phyloP scores from a whole-genome alignment of 352 stramenopile genomes.

The Thalassiosira ordinaria region DNA sequence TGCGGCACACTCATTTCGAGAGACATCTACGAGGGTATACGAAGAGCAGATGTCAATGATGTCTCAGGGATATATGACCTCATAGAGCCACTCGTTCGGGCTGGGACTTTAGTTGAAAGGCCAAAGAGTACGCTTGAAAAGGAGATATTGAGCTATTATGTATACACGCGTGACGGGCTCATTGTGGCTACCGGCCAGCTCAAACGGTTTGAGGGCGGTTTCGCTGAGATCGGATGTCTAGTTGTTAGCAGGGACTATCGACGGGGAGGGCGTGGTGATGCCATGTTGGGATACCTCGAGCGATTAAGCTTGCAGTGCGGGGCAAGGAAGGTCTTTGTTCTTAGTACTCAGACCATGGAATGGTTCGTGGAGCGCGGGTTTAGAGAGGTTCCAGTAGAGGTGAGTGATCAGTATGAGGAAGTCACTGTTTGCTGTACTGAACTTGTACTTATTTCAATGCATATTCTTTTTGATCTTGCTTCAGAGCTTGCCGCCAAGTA shows the following conservation, averaged over 20 bases:
- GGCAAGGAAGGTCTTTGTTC: too few relatives aligned
- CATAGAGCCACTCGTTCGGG: conserved; percentile 79
- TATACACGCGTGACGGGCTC: conserved; percentile 82
- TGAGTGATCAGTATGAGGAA: too few relatives aligned
- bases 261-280: conserved; percentile 75
- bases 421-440: too few relatives aligned
- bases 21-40: conserved; percentile 96
- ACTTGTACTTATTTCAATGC: too few relatives aligned
- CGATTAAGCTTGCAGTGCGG: too few relatives aligned
- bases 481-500: too few relatives aligned
- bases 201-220: conserved; percentile 82
- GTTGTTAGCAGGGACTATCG: conserved; percentile 82
- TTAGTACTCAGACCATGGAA: too few relatives aligned
- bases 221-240: conserved; percentile 86
- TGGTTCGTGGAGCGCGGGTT: too few relatives aligned
- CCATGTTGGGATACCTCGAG: conserved; percentile 86
- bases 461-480: too few relatives aligned
- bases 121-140: conserved; percentile 76
- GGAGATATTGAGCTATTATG: conserved; percentile 84
- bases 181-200: conserved; percentile 84
- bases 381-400: too few relatives aligned
- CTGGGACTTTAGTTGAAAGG: conserved; percentile 78
- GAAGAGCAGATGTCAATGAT: conserved; percentile 91
- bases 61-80: conserved; percentile 87
- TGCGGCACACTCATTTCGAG: conserved; percentile 95